Conservation (phyloP, 2,329 filamentous ascomycete species). For the Xylariaceae sp. region DNA sequence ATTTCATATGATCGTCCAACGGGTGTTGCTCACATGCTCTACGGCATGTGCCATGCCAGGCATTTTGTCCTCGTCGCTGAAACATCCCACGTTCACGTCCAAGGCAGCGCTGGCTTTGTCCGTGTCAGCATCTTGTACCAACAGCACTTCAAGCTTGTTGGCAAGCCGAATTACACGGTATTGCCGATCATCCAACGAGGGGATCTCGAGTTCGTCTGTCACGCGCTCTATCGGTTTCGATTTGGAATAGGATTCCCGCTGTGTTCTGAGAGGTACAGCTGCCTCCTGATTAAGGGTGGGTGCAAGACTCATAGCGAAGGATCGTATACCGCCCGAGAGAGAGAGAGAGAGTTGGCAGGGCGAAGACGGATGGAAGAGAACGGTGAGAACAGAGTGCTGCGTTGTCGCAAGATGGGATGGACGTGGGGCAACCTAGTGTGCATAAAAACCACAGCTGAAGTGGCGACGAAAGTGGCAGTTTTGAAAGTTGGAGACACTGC, state of each 20-base stretch:
- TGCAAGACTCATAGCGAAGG: conserved; percentile 23
- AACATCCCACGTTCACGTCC: conserved; percentile 94
- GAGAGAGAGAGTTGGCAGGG: conserved; percentile 6
- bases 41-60: conserved; percentile 95
- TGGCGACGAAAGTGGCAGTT: conserved; percentile 7
- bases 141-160: conserved; percentile 84
- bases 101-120: conserved; percentile 96
- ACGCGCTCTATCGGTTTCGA: conserved; percentile 35
- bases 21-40: conserved; percentile 64
- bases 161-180: conserved; percentile 83
- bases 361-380: conserved; percentile 5
- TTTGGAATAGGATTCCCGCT: conserved; percentile 24
- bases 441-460: conserved; percentile 13
- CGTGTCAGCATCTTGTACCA: conserved; percentile 91
- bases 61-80: conserved; percentile 87
- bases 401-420: conserved; percentile 3
- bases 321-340: conserved; percentile 6
- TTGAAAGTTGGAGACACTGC: neutral
- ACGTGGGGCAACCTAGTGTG: conserved; percentile 1
- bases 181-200: conserved; percentile 67
- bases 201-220: conserved; percentile 32
- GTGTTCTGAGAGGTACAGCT: conserved; percentile 24
- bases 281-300: conserved; percentile 25
- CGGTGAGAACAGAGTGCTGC: conserved; percentile 2
- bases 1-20: neutral